phyloP scores from a whole-genome alignment of 495 filamentous ascomycete genomes.

The Xylaria grammica region DNA sequence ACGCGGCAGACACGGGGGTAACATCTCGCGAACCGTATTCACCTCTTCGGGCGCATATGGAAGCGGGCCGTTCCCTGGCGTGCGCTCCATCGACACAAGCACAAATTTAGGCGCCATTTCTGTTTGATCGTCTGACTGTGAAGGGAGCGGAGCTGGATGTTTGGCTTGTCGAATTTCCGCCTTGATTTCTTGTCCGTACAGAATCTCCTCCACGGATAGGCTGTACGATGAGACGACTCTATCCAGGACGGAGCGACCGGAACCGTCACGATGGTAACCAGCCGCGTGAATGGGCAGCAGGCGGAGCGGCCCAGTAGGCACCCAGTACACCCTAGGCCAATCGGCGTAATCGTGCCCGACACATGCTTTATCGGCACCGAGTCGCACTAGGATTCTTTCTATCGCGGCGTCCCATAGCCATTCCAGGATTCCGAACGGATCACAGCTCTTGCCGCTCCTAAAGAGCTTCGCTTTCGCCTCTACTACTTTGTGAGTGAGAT shows the following conservation, averaged over 20 bases:
- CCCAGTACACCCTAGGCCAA: not conserved
- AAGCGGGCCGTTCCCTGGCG: not conserved
- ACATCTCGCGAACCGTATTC: not conserved
- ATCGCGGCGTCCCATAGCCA: not conserved
- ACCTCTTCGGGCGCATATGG: not conserved
- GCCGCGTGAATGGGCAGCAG: not conserved
- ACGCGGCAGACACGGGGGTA: too few relatives aligned
- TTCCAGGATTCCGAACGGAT: not conserved
- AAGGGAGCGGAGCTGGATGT: too few relatives aligned
- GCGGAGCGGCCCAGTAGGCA: not conserved
- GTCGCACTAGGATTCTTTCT: not conserved
- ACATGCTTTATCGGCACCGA: not conserved
- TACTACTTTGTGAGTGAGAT: too few relatives aligned
- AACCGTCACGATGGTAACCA: not conserved
- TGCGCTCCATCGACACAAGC: not conserved
- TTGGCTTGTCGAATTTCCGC: not conserved
- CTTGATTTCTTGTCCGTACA: not conserved
- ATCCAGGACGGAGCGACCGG: not conserved
- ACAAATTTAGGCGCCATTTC: too few relatives aligned
- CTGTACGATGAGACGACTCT: constrained; percentile 1
- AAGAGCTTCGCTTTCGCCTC: too few relatives aligned
- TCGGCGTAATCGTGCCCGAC: not conserved
- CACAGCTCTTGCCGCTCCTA: too few relatives aligned
- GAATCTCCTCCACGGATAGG: not conserved
- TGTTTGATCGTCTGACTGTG: not conserved